Percentiles rank a stretch among this genome's conserved stretches.
Conservation (phyloP, 805 yeast genomes). For the Kluyveromyces aestuarii region DNA sequence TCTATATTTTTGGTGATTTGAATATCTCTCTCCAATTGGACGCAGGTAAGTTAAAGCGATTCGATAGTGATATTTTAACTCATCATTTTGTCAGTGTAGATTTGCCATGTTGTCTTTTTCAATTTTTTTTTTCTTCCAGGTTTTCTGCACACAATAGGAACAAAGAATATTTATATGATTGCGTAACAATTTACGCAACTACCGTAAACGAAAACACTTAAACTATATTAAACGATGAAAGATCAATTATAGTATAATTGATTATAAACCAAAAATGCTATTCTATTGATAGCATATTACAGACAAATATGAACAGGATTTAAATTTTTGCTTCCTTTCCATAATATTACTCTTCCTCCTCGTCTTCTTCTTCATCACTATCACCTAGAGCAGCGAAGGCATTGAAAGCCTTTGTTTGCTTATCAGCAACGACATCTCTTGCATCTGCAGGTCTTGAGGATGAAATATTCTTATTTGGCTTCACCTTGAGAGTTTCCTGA, state of each 20-base stretch:
- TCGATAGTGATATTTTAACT: not conserved
- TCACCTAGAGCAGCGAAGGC: slow-evolving; percentile 72
- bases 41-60: no score
- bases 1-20: no score
- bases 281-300: not conserved
- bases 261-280: not conserved
- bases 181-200: not conserved
- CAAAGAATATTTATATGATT: not conserved
- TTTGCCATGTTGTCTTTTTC: not conserved
- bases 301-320: not conserved
- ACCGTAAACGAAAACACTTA: not conserved
- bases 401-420: slow-evolving; percentile 58
- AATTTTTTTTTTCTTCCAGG: not conserved
- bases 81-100: not conserved
- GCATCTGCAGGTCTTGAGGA: slow-evolving; percentile 67
- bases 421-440: slow-evolving; percentile 61
- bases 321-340: not conserved
- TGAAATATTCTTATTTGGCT: slow-evolving; percentile 66
- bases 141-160: not conserved
- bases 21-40: not conserved
- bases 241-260: not conserved
- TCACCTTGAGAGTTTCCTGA: slow-evolving; percentile 45
- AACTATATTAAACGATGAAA: not conserved
- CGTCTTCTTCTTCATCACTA: slow-evolving; percentile 43
- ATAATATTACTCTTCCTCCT: not conserved